phyloP scores from a whole-genome alignment of 2,329 filamentous ascomycete species.

The Colletotrichum agaves region DNA sequence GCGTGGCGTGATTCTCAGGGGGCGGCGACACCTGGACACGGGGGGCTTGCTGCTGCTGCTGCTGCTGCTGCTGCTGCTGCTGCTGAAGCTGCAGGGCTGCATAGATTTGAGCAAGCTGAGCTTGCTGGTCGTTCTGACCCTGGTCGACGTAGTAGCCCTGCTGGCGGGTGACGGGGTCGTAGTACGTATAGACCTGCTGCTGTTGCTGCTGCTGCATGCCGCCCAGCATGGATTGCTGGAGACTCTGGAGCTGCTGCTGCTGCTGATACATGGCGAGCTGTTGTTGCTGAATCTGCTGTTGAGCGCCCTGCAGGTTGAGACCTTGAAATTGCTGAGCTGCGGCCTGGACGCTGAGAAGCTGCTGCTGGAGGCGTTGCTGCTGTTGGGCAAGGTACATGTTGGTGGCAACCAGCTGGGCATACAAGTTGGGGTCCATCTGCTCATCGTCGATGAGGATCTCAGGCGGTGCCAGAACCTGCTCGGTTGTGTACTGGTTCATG shows the following conservation, averaged over 20 bases:
- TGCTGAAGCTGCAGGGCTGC: slow-evolving; percentile 42
- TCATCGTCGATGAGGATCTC: slow-evolving; percentile 79
- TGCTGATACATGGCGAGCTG: slow-evolving; percentile 57
- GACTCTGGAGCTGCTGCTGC: slow-evolving; percentile 53
- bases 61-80: slow-evolving; percentile 60
- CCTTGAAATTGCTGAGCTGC: slow-evolving; percentile 86
- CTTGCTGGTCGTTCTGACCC: slow-evolving; percentile 59
- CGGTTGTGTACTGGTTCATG: slow-evolving; percentile 68
- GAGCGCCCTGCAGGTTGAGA: slow-evolving; percentile 71
- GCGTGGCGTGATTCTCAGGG: slow-evolving; percentile 64
- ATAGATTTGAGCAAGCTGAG: slow-evolving; percentile 30
- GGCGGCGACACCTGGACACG: slow-evolving; percentile 87
- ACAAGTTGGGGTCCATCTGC: slow-evolving; percentile 85
- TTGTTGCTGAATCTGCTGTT: slow-evolving; percentile 59
- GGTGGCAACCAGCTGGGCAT: slow-evolving; percentile 89
- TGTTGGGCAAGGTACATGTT: slow-evolving; percentile 94
- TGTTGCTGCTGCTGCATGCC: slow-evolving; percentile 67
- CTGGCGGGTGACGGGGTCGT: slow-evolving; percentile 88
- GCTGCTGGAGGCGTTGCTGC: slow-evolving; percentile 94
- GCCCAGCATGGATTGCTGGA: slow-evolving; percentile 56
- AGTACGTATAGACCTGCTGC: slow-evolving; percentile 83
- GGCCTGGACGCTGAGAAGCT: slow-evolving; percentile 84
- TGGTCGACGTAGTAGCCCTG: slow-evolving; percentile 83
- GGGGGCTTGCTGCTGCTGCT: slow-evolving; percentile 69
- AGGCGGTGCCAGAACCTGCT: slow-evolving; percentile 88